A percentile compares a stretch with the other conserved stretches of the same genome.
Conservation (phyloP, 2,329 filamentous ascomycete genomes). For the Zymoseptoria brevis region DNA sequence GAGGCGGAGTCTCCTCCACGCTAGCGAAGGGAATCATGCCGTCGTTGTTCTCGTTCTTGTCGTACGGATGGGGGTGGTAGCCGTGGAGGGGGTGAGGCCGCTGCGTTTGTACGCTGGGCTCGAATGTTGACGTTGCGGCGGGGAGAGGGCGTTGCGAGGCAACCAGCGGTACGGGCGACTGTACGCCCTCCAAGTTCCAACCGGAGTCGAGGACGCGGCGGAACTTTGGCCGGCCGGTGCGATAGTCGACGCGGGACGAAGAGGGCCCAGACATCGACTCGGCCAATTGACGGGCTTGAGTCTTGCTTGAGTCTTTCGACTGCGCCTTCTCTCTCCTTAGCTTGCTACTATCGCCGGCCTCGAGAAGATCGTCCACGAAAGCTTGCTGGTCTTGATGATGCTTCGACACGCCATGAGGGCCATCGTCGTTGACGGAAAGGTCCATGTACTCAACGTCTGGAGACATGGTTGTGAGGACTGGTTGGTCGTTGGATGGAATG, state of each 20-base stretch:
- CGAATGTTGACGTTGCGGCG: background rate
- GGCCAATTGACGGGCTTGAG: background rate
- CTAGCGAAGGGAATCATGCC: background rate
- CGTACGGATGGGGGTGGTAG: background rate
- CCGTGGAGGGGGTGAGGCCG: background rate
- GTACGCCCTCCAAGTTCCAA: background rate
- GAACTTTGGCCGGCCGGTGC: background rate
- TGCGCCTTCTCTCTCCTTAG: background rate
- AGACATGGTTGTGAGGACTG: background rate
- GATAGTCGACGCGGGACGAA: background rate
- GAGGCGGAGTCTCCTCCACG: background rate
- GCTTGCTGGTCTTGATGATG: background rate
- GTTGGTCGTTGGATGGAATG: background rate
- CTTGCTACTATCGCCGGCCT: background rate
- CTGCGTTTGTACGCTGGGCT: background rate
- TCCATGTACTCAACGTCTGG: background rate
- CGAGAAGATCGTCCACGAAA: background rate
- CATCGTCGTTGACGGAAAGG: background rate
- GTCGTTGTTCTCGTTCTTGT: background rate
- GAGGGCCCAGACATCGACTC: background rate
- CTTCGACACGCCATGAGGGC: background rate
- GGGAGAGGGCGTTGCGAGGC: background rate
- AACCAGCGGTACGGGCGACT: background rate
- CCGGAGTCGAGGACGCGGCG: background rate
- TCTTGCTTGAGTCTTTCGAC: background rate